These are phyloP conservation scores for Coffea eugenioides DNA, from an alignment of 257 asterid genomes.

Conservation along the genomic window DNA sequence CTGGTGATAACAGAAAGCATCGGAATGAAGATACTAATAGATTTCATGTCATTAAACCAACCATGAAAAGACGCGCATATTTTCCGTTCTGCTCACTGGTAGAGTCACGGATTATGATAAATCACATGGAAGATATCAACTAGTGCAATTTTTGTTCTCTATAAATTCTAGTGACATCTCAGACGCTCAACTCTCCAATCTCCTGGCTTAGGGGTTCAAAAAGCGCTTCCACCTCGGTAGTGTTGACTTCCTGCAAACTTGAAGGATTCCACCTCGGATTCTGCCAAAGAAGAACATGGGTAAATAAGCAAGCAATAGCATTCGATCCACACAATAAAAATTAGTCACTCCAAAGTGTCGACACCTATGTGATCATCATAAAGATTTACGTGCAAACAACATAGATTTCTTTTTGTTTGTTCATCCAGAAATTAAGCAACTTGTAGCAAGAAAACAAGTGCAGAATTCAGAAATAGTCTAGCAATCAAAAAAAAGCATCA, in stretches of 20 bases:
- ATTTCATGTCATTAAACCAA: background rate
- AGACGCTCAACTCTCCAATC: slow-evolving; percentile 60
- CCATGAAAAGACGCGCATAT: background rate
- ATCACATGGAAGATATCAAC: background rate
- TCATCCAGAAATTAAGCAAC: background rate
- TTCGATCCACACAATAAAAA: background rate
- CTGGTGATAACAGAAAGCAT: background rate
- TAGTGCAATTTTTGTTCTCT: background rate
- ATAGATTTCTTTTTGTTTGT: background rate
- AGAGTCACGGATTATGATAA: background rate
- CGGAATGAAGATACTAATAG: background rate
- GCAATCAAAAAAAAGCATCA: background rate
- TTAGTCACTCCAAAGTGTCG: background rate
- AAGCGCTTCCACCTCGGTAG: slow-evolving; percentile 63
- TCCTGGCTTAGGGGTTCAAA: slow-evolving; percentile 64
- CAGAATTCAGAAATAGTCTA: background rate
- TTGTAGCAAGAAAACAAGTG: background rate
- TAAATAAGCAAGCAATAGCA: slow-evolving; percentile 1
- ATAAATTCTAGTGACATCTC: slow-evolving; percentile 18
- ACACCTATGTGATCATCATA: background rate
- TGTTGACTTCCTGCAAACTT: slow-evolving; percentile 64
- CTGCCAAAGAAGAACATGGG: slow-evolving; percentile 35
- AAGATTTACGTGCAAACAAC: background rate
- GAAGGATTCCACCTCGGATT: slow-evolving; percentile 90
- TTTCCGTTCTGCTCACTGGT: background rate